Evolutionary conservation across 2,329 filamentous ascomycete species (phyloP).

Genomic region (Alternaria angustiovoidea): DNA sequence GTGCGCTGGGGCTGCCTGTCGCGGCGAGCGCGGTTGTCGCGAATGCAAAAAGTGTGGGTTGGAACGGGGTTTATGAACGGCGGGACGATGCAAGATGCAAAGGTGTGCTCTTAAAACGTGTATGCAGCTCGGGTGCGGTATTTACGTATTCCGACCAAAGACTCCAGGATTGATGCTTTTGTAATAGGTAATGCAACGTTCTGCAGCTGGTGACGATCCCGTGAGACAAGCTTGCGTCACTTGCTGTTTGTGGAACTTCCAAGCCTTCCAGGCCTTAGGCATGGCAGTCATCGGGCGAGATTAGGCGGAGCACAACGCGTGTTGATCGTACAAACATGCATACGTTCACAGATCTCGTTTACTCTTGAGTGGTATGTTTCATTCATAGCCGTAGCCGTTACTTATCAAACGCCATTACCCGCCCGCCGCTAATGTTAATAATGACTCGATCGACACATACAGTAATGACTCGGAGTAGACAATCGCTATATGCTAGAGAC

Average conservation of each 20-base stretch:
- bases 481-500: neutral
- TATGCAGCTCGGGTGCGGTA: slow-evolving; percentile 4
- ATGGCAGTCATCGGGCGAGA: slow-evolving; percentile 5
- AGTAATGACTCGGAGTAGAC: neutral
- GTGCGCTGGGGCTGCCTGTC: slow-evolving; percentile 18
- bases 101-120: neutral
- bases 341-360: neutral
- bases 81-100: neutral
- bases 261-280: neutral
- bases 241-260: neutral
- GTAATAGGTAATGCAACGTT: neutral
- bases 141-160: slow-evolving; percentile 1
- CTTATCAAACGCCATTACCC: slow-evolving; percentile 4
- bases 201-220: slow-evolving; percentile 9
- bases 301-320: neutral
- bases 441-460: neutral
- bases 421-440: neutral
- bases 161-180: neutral
- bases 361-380: neutral
- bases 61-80: neutral
- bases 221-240: slow-evolving; percentile 12
- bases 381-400: neutral
- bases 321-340: neutral
- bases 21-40: slow-evolving; percentile 30
- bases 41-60: slow-evolving; percentile 5